Percentiles rank a stretch among this genome's conserved stretches.
phyloP scores from a whole-genome alignment of 495 filamentous ascomycete species.

The Penicillium bovifimosum region DNA sequence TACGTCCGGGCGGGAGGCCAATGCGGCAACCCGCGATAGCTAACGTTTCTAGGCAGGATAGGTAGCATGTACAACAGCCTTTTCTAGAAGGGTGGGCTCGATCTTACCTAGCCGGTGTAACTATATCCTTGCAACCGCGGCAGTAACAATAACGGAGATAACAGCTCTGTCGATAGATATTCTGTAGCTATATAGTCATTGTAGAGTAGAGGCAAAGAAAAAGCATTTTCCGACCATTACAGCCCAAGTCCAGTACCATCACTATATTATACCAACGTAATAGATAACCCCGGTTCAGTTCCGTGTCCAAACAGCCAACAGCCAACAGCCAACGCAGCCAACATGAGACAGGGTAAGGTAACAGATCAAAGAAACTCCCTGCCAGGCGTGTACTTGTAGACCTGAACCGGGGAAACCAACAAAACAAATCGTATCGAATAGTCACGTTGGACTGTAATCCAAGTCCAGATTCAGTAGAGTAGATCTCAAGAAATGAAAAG shows the following conservation, averaged over 20 bases:
- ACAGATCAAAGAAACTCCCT: conserved; percentile 1
- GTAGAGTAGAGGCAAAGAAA: neutral
- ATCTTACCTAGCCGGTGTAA: neutral
- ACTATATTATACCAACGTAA: conserved; percentile 1
- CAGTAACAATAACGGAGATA: neutral
- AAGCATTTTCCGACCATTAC: neutral
- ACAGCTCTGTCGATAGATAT: conserved; percentile 1
- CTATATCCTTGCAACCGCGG: no score
- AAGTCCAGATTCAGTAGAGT: neutral
- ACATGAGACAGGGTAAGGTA: neutral
- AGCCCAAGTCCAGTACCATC: conserved; percentile 1
- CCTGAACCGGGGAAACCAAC: neutral
- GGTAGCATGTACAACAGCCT: neutral
- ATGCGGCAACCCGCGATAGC: conserved; percentile 3
- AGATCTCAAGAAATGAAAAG: neutral
- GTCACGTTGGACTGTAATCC: neutral
- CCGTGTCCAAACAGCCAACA: neutral
- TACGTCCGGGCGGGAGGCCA: conserved; percentile 1
- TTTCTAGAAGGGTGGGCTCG: neutral
- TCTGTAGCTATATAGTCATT: conserved; percentile 5
- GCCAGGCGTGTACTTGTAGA: neutral
- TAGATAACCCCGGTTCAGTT: neutral
- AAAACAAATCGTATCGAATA: neutral
- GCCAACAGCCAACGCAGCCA: neutral
- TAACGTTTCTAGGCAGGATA: neutral